phyloP scores from a whole-genome alignment of 2,329 filamentous ascomycete genomes.

The Podosphaera aphanis region DNA sequence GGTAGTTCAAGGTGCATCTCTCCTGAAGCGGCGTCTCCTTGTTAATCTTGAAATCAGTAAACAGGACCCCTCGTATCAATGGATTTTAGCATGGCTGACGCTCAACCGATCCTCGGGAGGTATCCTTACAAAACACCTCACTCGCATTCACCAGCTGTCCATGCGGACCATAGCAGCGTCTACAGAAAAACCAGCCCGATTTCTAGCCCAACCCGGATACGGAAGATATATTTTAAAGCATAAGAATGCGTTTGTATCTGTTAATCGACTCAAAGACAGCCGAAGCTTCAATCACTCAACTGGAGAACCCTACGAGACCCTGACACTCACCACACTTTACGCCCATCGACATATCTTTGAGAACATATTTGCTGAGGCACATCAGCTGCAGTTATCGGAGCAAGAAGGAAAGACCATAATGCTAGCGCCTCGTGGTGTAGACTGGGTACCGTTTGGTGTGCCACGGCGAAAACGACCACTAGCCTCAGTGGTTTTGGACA shows the following conservation, averaged over 20 bases:
- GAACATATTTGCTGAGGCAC: constrained; percentile 69
- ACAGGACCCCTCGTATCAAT: constrained; percentile 78
- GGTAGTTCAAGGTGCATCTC: constrained; percentile 42
- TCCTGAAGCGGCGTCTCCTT: constrained; percentile 65
- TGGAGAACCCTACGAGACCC: constrained; percentile 80
- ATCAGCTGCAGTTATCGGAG: constrained; percentile 51
- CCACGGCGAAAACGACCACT: constrained; percentile 70
- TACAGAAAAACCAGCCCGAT: constrained; percentile 44
- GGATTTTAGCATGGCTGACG: constrained; percentile 88
- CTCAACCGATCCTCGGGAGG: constrained; percentile 39
- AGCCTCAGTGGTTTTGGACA: constrained; percentile 65
- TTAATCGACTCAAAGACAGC: constrained; percentile 65
- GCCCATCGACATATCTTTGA: constrained; percentile 75
- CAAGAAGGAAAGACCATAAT: constrained; percentile 86
- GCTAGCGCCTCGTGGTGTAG: constrained; percentile 61
- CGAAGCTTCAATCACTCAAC: constrained; percentile 53
- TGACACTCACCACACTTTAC: constrained; percentile 81
- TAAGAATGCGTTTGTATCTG: constrained; percentile 64
- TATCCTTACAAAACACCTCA: constrained; percentile 28
- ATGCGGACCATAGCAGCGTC: constrained; percentile 36
- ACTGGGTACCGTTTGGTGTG: constrained; percentile 69
- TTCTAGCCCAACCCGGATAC: constrained; percentile 75
- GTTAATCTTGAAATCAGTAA: constrained; percentile 91
- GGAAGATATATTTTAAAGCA: constrained; percentile 76
- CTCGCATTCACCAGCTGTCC: constrained; percentile 34